Evolutionary conservation across 345 rosid species (phyloP).

Genomic region (Rhizophora mangle): DNA sequence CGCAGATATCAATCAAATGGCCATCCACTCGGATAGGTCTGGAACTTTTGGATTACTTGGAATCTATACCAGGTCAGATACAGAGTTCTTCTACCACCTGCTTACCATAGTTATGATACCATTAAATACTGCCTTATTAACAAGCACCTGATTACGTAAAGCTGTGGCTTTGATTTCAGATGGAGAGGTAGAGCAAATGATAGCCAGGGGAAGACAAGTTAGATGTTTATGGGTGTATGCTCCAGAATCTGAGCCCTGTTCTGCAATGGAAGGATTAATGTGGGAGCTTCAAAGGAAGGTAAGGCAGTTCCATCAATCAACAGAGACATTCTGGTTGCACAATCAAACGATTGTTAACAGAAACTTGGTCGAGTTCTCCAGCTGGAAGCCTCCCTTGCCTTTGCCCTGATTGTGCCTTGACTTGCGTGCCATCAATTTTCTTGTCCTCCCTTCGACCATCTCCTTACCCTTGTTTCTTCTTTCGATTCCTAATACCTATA

Average conservation of each 20-base stretch:
- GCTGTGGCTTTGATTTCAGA: constrained; percentile 34
- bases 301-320: constrained; percentile 82
- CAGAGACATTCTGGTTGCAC: constrained; percentile 97
- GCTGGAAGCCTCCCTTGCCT: constrained; percentile 78
- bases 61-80: constrained; percentile 52
- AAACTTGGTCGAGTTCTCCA: constrained; percentile 59
- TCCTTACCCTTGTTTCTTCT: background rate
- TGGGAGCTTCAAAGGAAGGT: constrained; percentile 97
- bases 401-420: constrained; percentile 43
- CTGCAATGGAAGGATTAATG: constrained; percentile 73
- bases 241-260: constrained; percentile 60
- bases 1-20: constrained; percentile 85
- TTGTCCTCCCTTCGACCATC: background rate
- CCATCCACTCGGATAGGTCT: constrained; percentile 77
- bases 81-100: background rate
- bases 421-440: background rate
- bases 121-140: background rate
- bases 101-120: background rate
- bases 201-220: constrained; percentile 60
- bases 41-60: constrained; percentile 74
- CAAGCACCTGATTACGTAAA: background rate
- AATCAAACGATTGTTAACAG: constrained; percentile 65
- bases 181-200: constrained; percentile 58
- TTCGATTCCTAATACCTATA: background rate
- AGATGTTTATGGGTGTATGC: constrained; percentile 84